Percentiles rank a stretch among this genome's conserved stretches.
Evolutionary conservation across 768 basidiomycete genomes (phyloP).

Genomic region (Mycena albidolilacea): DNA sequence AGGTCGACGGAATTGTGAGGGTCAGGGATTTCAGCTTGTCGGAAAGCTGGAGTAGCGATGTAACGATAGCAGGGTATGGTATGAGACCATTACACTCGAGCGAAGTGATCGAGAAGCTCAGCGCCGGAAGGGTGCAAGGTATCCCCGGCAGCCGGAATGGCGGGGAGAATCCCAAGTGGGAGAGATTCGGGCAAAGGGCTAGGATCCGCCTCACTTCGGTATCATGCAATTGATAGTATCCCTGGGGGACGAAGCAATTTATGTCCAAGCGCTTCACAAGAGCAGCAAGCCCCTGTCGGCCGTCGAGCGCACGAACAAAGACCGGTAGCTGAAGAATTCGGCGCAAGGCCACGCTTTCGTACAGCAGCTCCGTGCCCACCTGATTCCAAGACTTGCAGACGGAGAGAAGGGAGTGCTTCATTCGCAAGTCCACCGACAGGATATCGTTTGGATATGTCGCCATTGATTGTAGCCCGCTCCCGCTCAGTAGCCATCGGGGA

Average conservation of each 20-base stretch:
- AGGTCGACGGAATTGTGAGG: neutral
- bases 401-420: neutral
- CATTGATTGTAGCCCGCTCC: neutral
- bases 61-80: neutral
- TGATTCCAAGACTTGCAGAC: constrained; percentile 11
- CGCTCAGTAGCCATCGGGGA: neutral
- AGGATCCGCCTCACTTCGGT: neutral
- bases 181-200: constrained; percentile 17
- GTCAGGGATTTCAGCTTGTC: neutral
- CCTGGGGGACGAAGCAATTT: constrained; percentile 14
- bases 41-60: neutral
- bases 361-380: neutral
- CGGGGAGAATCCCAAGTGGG: constrained; percentile 22
- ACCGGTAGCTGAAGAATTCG: constrained; percentile 1
- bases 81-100: neutral
- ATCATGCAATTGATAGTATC: constrained; percentile 2
- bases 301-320: constrained; percentile 7
- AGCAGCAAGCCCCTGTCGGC: neutral
- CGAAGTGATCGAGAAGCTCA: neutral
- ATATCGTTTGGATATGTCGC: neutral
- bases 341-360: neutral
- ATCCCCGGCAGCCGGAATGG: neutral
- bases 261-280: neutral
- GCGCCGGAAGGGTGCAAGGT: neutral
- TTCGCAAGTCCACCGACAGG: neutral